These are phyloP conservation scores for Arabis alpina DNA, from an alignment of 345 rosid species.

Conservation along the genomic window DNA sequence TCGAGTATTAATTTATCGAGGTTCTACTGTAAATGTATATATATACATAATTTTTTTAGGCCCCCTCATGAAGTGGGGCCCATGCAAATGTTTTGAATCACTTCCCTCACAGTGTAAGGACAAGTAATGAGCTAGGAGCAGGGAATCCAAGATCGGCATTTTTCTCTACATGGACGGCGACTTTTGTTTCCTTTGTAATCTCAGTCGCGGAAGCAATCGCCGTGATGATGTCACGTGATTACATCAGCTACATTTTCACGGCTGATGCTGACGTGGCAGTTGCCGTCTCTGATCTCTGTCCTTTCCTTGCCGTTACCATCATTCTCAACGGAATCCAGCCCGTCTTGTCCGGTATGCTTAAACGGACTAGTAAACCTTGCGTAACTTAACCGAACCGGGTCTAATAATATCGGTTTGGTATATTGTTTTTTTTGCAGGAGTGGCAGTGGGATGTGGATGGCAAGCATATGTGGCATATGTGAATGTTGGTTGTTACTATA, in stretches of 20 bases:
- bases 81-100: too few relatives aligned
- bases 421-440: conserved; percentile 46
- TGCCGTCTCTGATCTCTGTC: conserved; percentile 67
- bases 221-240: conserved; percentile 43
- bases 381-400: background rate
- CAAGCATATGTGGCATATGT: conserved; percentile 70
- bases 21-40: too few relatives aligned
- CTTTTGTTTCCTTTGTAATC: conserved; percentile 47
- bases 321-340: conserved; percentile 70
- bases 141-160: conserved; percentile 62
- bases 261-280: conserved; percentile 57
- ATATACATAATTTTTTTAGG: too few relatives aligned
- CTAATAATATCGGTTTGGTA: background rate
- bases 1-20: too few relatives aligned
- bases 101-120: conserved; percentile 80
- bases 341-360: conserved; percentile 62
- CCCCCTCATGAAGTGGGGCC: too few relatives aligned
- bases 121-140: conserved; percentile 77
- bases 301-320: conserved; percentile 60
- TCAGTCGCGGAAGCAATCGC: conserved; percentile 39
- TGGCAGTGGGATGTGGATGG: conserved; percentile 85
- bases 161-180: conserved; percentile 57
- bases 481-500: conserved; percentile 62
- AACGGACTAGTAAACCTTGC: background rate
- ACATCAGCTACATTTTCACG: conserved; percentile 62